Conservation (phyloP, 1,139 yeast species). For the Lodderomyces beijingensis region DNA sequence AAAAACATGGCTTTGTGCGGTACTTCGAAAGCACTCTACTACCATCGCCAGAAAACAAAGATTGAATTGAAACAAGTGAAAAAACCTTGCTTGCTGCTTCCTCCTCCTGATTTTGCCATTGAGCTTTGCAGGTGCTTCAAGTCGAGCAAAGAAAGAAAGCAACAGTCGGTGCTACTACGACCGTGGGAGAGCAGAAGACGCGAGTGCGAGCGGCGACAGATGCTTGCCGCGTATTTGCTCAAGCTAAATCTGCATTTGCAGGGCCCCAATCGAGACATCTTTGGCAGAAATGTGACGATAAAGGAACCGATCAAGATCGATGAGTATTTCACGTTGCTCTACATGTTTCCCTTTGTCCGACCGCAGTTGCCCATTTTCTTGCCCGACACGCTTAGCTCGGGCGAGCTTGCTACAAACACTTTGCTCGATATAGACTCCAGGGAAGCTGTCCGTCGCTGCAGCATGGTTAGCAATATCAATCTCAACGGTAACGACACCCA, state of each 20-base stretch:
- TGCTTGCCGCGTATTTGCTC: neutral
- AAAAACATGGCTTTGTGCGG: constrained; percentile 25
- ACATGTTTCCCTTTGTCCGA: constrained; percentile 20
- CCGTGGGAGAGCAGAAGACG: constrained; percentile 9
- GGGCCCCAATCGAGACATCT: constrained; percentile 18
- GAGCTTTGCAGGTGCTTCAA: constrained; percentile 18
- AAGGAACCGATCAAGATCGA: constrained; percentile 16
- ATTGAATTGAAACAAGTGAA: neutral
- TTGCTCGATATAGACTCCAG: neutral
- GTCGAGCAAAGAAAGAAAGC: neutral
- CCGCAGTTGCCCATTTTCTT: constrained; percentile 16
- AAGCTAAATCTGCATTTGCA: constrained; percentile 16
- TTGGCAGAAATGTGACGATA: constrained; percentile 19
- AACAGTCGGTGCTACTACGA: neutral
- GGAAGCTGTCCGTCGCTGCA: constrained; percentile 1
- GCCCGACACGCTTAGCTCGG: constrained; percentile 20
- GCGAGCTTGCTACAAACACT: constrained; percentile 13
- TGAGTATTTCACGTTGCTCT: constrained; percentile 21
- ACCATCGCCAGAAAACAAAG: constrained; percentile 6
- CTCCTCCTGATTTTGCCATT: constrained; percentile 22
- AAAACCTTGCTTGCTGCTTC: constrained; percentile 3
- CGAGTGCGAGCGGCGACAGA: constrained; percentile 1
- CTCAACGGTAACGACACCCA: constrained; percentile 1
- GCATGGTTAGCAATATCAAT: constrained; percentile 1
- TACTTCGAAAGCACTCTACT: constrained; percentile 11